phyloP scores from a whole-genome alignment of 192 early-diverging fungal species.

The Coemansia asiatica region DNA sequence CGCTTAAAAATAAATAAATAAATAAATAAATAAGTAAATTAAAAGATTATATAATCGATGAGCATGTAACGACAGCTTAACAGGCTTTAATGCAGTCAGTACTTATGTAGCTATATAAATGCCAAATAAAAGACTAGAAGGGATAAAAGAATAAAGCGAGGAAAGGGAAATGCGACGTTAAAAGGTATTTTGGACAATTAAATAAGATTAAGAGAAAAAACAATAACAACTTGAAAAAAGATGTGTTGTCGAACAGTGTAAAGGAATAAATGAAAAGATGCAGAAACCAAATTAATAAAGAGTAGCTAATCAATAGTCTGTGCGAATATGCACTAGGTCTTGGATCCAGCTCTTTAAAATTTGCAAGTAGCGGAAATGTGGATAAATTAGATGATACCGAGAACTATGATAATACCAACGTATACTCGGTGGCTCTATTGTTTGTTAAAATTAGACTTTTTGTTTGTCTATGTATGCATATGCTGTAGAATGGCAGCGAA shows the following conservation, averaged over 20 bases:
- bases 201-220: too few species aligned
- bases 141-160: neutral
- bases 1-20: neutral
- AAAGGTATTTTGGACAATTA: too few species aligned
- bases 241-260: neutral
- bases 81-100: neutral
- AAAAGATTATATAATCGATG: neutral
- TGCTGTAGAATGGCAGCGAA: neutral
- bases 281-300: neutral
- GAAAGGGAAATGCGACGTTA: neutral
- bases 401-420: conserved; percentile 8
- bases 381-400: conserved; percentile 10
- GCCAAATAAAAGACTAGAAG: neutral
- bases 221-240: too few species aligned
- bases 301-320: conserved; percentile 3
- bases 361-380: neutral
- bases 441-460: neutral
- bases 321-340: conserved; percentile 11
- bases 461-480: conserved; percentile 8
- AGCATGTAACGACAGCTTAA: neutral
- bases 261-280: neutral
- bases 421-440: conserved; percentile 3
- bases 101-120: neutral
- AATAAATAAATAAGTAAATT: neutral
- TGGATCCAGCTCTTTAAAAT: neutral